Base-by-base conservation (phyloP, 768 basidiomycete genomes). In the Filobasidium wieringae region DNA sequence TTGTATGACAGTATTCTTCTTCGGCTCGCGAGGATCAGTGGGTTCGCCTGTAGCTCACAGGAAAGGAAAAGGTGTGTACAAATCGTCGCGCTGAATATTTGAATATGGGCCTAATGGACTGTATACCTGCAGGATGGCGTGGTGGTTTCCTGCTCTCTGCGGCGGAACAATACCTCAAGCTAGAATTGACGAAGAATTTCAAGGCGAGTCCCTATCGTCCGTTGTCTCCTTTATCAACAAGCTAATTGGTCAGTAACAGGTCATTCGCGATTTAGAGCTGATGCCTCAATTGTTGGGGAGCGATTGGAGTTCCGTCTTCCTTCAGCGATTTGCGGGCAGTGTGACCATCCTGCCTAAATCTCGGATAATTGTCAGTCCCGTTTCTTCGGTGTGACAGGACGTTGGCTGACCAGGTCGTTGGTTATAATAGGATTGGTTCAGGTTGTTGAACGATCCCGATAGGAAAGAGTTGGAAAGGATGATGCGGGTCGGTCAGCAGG, bases 161-260 rank as follows among this genome's bases (percentile, higher is more conserved):
- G 1, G 85, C 86, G 3, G 91, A 96, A 71, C 91, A 93, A 64
- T 91, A 87, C 82, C 78, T 95, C 60, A 96, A 96, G 71, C 81
- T 95, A 40, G 93, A 97, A 69, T 77, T 99, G 12, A 87, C 89
- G 4, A 97, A 96, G 78, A 95, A 96, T 69, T 92, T 93, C 79
- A 90, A 88, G 76, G 87, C 77, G 57, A 36, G 68, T 47, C 29
- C 14, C 27, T 4, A 17, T 33, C 19, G n/a, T 37, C 39, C 8
- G 51, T 53, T 36, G 32, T 53, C 31, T 34, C 40, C 29, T 4
- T 22, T 51, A 40, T 47, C 17, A 45, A 29, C 15, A 43, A 51
- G 14, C 29, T 17, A 32, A 2, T 53, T 26, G 2, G 17, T 30
- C 15, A 9, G n/a, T 50, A 58, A 36, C 63, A 83, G 80, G 79